These are phyloP conservation scores for Inga laurina DNA, from an alignment of 306 rosid genomes.

Conservation along the genomic window DNA sequence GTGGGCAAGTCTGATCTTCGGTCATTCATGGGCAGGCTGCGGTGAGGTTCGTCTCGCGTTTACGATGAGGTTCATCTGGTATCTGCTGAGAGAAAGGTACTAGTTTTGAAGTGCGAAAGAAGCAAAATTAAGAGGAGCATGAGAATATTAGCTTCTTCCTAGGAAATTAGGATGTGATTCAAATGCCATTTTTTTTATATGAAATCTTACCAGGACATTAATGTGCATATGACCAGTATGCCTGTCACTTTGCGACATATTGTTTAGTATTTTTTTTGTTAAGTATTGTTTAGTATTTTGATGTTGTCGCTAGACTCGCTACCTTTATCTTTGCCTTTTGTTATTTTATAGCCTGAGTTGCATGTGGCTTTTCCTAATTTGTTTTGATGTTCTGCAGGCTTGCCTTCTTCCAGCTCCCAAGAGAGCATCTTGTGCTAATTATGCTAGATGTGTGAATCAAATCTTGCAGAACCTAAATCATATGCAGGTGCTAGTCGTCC, in stretches of 20 bases:
- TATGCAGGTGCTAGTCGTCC: slow-evolving; percentile 66
- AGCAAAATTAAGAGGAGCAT: too few relatives aligned
- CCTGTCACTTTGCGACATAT: neutral
- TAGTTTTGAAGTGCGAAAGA: too few relatives aligned
- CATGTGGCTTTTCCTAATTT: slow-evolving; percentile 3
- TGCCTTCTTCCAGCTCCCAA: slow-evolving; percentile 93
- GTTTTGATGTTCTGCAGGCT: slow-evolving; percentile 65
- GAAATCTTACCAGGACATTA: neutral
- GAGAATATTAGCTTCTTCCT: neutral
- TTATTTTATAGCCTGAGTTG: neutral
- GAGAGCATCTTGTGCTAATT: slow-evolving; percentile 57
- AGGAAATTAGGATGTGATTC: neutral
- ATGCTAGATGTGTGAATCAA: slow-evolving; percentile 75
- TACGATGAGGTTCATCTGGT: too few relatives aligned
- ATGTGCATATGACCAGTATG: neutral
- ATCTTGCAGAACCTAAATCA: slow-evolving; percentile 71
- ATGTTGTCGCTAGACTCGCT: too few relatives aligned
- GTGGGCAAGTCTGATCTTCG: too few relatives aligned
- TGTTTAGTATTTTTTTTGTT: too few relatives aligned
- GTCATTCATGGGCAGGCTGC: too few relatives aligned
- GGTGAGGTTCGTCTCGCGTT: too few relatives aligned
- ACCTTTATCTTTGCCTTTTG: slow-evolving; percentile 1
- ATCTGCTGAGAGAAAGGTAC: too few relatives aligned
- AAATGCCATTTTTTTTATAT: neutral
- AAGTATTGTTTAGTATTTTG: too few relatives aligned